Percentiles rank a stretch among this genome's conserved stretches.
phyloP scores from a whole-genome alignment of 164 flowering plant genomes.

The Vitis rupestris region DNA sequence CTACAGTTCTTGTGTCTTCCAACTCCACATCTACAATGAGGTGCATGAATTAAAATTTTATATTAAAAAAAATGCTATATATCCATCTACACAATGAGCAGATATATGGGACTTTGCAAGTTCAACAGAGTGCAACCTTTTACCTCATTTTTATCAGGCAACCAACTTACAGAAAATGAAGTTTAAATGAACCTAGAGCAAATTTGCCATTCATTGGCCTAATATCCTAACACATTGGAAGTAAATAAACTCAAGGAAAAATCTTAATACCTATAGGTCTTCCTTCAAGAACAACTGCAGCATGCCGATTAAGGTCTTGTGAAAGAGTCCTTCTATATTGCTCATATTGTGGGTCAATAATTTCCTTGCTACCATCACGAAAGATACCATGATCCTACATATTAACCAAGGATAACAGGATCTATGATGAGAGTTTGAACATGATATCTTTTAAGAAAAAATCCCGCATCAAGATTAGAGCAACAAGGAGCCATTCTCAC shows the following conservation, averaged over 20 bases:
- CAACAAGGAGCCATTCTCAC: background rate
- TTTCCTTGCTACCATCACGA: conserved; percentile 67
- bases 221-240: background rate
- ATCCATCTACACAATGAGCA: background rate
- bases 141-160: background rate
- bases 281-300: conserved; percentile 97
- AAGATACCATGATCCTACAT: conserved; percentile 85
- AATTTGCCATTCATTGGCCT: background rate
- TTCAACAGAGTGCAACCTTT: background rate
- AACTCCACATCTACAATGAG: conserved; percentile 55
- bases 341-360: conserved; percentile 55
- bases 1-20: conserved; percentile 79
- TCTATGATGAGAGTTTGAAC: no score
- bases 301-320: conserved; percentile 91
- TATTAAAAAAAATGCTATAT: background rate
- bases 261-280: conserved; percentile 53
- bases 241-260: background rate
- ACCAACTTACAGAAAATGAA: background rate
- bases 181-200: background rate
- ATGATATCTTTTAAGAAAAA: background rate
- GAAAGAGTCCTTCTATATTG: conserved; percentile 64
- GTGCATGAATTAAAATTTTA: conserved; percentile 10
- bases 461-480: background rate
- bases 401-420: conserved; percentile 6
- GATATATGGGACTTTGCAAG: background rate